Percentiles rank a stretch among this genome's conserved stretches.
Evolutionary conservation across 257 asterid genomes (phyloP).

Genomic region (Solanum medicagineum): DNA sequence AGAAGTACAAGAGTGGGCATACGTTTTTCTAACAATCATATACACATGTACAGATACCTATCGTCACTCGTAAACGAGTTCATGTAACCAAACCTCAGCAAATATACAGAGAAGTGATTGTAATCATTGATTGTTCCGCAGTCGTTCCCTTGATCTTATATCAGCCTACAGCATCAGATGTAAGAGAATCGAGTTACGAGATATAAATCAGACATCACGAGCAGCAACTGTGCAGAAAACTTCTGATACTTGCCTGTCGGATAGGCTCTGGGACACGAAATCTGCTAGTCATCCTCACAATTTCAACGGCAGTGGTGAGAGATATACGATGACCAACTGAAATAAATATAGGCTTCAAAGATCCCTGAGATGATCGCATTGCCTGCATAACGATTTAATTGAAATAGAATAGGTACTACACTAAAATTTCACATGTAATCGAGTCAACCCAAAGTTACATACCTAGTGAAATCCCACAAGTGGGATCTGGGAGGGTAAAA

Average conservation of each 20-base stretch:
- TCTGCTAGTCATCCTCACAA: conserved; percentile 51
- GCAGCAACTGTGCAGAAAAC: not conserved
- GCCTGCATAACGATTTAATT: conserved; percentile 40
- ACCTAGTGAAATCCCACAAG: too few species aligned
- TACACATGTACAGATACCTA: not conserved
- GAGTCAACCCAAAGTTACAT: not conserved
- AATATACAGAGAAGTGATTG: not conserved
- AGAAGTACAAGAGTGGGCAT: not conserved
- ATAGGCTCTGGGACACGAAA: conserved; percentile 86
- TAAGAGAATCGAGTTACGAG: not conserved
- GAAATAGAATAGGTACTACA: not conserved
- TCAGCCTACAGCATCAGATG: not conserved
- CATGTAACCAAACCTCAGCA: not conserved
- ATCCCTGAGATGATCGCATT: conserved; percentile 45
- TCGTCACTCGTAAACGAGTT: not conserved
- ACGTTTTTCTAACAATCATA: not conserved
- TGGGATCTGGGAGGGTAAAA: too few species aligned
- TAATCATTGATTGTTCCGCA: not conserved
- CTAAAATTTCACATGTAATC: not conserved
- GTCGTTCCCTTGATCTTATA: not conserved
- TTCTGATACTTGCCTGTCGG: conserved; percentile 45
- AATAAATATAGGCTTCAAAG: conserved; percentile 63
- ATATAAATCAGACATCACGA: not conserved
- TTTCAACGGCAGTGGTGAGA: conserved; percentile 43
- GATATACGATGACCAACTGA: conserved; percentile 82